These are phyloP conservation scores for Russula virescens DNA, from an alignment of 768 basidiomycete species.

Conservation along the genomic window DNA sequence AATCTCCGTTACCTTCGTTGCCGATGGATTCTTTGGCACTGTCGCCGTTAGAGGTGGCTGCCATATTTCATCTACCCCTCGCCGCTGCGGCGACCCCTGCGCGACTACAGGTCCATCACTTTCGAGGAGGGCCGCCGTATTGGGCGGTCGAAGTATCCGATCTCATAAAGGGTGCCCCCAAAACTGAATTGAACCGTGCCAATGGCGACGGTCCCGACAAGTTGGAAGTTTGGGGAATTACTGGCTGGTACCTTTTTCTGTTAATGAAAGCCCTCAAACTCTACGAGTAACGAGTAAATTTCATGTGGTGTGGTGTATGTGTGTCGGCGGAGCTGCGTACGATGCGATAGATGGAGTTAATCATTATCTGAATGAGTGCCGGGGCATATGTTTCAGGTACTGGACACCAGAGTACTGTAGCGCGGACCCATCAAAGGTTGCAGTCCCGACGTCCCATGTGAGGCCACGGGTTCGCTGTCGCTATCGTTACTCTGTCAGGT, in stretches of 20 bases:
- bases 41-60: slow-evolving; percentile 60
- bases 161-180: slow-evolving; percentile 31
- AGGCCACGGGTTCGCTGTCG: background rate
- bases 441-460: background rate
- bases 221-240: slow-evolving; percentile 77
- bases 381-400: background rate
- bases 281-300: slow-evolving; percentile 36
- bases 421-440: too few species aligned
- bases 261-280: slow-evolving; percentile 53
- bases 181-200: slow-evolving; percentile 36
- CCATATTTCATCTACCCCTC: slow-evolving; percentile 68
- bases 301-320: background rate
- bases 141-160: slow-evolving; percentile 66
- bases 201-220: slow-evolving; percentile 40
- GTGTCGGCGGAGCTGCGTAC: background rate
- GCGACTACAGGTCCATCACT: slow-evolving; percentile 47
- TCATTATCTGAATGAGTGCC: background rate
- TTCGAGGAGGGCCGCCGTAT: slow-evolving; percentile 54
- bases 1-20: slow-evolving; percentile 55
- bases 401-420: background rate
- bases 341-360: slow-evolving; percentile 1
- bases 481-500: background rate
- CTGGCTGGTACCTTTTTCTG: slow-evolving; percentile 72
- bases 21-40: slow-evolving; percentile 45
- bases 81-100: slow-evolving; percentile 41